Base-by-base conservation (phyloP, 495 filamentous ascomycete genomes). In the Penicillium simplicissimum region DNA sequence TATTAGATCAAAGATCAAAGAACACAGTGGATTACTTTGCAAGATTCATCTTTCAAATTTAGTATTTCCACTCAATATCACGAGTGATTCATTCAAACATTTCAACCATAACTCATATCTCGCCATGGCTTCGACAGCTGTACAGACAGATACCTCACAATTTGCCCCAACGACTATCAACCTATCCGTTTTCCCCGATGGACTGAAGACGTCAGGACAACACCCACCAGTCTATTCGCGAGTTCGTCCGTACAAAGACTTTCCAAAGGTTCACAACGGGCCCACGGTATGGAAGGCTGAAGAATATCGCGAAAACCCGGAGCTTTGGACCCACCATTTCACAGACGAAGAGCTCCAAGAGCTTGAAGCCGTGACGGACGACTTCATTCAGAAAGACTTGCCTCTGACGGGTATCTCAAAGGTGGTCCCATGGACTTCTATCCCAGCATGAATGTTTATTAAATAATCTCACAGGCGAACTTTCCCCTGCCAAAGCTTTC, bases 221-320 rank as follows among this genome's bases (percentile, higher is more conserved):
- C 89, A 93, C 59, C 81, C 86, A 4, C 92, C 92, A 3, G 70
- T 91, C 9, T 89, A 87, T 71, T 79, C 87, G 21, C 69, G 80
- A 42, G 73, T 96, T 13, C 78, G 75, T 34, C 85, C 89, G 0
- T 96, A 93, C 70, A 77, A 81, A 2, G 80, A 81, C 28, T 96
- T 95, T 69, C 91, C 92, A 17, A 85, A 87, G 52, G 74, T 85
- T 31, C 92, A 95, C 62, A 78, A 82, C 7, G 91, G 91, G 6
- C 85, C 85, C 8, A 95, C 91, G 0, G 85, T 92, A 40, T 96
- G 92, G 92, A 81, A 85, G 64, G 78, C 85, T 0, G 86, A 90
- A 23, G 88, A 93, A 40, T 95, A 89, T 70, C 75, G 74, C 45
- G 69, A 87, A 57, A 79, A 87, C 59, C 88, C 90, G 0, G 88